A percentile compares a stretch with the other conserved stretches of the same genome.
Conservation (phyloP, 2,329 filamentous ascomycete species). For the Pseudogymnoascus sp. region DNA sequence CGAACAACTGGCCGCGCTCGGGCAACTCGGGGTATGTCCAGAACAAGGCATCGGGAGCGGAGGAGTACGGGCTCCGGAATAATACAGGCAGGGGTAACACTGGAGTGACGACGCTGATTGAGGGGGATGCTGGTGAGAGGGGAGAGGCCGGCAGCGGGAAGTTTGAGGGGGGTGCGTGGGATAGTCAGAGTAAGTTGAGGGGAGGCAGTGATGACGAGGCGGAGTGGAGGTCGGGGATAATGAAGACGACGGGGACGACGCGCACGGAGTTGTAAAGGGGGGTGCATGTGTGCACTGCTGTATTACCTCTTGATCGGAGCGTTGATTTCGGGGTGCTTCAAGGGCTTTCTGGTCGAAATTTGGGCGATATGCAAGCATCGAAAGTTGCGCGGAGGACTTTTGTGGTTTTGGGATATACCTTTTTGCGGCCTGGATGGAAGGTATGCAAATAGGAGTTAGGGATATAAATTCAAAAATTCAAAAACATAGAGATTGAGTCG, state of each 20-base stretch:
- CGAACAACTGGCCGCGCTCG: constrained; percentile 1
- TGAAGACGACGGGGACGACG: constrained; percentile 11
- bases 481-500: not conserved
- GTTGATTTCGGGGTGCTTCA: not conserved
- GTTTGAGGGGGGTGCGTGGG: constrained; percentile 11
- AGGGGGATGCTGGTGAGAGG: constrained; percentile 13
- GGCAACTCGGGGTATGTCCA: not conserved
- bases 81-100: not conserved
- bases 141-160: constrained; percentile 13
- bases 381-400: not conserved
- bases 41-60: not conserved
- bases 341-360: not conserved
- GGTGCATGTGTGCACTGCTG: constrained; percentile 9
- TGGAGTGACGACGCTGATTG: not conserved
- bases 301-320: not conserved
- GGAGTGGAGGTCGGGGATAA: constrained; percentile 15
- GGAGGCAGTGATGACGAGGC: constrained; percentile 8
- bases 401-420: not conserved
- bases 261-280: constrained; percentile 16
- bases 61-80: not conserved
- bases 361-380: not conserved
- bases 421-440: not conserved
- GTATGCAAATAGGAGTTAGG: not conserved
- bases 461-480: not conserved
- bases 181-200: constrained; percentile 14